Base-by-base conservation (phyloP, 352 stramenopile species). In the Phytophthora sp. region DNA sequence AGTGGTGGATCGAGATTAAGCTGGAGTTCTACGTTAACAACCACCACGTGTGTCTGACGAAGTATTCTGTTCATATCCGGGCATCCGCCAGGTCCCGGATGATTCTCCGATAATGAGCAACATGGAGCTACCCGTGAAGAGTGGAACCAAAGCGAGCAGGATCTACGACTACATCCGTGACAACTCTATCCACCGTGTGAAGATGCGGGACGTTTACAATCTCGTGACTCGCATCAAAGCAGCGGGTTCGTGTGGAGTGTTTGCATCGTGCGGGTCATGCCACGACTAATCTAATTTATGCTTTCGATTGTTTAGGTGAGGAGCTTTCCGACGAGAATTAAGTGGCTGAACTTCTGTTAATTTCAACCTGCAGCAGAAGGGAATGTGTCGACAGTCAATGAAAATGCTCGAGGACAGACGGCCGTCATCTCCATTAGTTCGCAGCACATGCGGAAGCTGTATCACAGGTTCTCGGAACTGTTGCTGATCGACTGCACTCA, bases 121-220 rank as follows among this genome's bases (percentile, higher is more conserved):
- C 15, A 16, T 66, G 13, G 21, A 60, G 29, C 29, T 58, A 4
- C 46, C 49, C 36, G 58, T 60, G 3, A 30, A 20, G 0, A 54
- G 58, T 31, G 58, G 58, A 7, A 60, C 38, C 20, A 58, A 30
- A 20, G 12, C 38, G 6, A 55, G 27, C 87, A 53, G 84, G 50
- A 29, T 66, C 6, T 66, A 66, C 27, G 38, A 60, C 23, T 59
- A 41, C n/a, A 54, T 66, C 11, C 35, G 39, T 2, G 23, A 45
- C 13, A 36, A 42, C 18, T 36, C 38, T 8, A 11, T 30, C 0
- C 59, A 55, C 15, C 5, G 4, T 0, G 18, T 61, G 27, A 13
- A 60, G 24, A 31, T 61, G 27, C 12, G 30, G 15, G 59, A 46
- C 5, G 49, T 67, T 4, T 55, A 56, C 49, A 61, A 61, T 16